These are phyloP conservation scores for Saccharomyces hybrid DNA, from an alignment of 1,139 yeast genomes.

Conservation along the genomic window DNA sequence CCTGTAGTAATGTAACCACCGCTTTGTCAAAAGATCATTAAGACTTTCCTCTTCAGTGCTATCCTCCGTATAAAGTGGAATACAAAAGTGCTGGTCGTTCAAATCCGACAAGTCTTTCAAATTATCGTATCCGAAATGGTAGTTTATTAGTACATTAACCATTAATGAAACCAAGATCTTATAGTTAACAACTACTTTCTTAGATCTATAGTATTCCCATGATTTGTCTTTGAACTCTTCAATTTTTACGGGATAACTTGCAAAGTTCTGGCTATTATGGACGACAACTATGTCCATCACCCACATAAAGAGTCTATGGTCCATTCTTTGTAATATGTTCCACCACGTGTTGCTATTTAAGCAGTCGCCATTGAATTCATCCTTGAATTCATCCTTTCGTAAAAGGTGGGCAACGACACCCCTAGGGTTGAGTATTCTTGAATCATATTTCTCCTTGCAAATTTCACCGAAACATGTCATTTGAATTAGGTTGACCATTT, in stretches of 20 bases:
- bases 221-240: constrained; percentile 12
- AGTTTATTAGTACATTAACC: constrained; percentile 35
- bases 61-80: constrained; percentile 14
- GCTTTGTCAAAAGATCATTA: constrained; percentile 19
- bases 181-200: constrained; percentile 30
- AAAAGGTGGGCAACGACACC: constrained; percentile 20
- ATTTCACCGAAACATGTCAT: constrained; percentile 26
- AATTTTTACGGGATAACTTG: constrained; percentile 12
- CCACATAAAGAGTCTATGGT: constrained; percentile 29
- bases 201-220: constrained; percentile 24
- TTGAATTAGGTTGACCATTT: constrained; percentile 24
- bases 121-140: constrained; percentile 44
- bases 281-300: constrained; percentile 27
- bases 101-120: constrained; percentile 28
- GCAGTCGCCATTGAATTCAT: constrained; percentile 20
- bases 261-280: constrained; percentile 19
- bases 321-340: constrained; percentile 26
- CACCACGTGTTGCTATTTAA: constrained; percentile 28
- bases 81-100: constrained; percentile 13
- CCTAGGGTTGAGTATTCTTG: constrained; percentile 18
- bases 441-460: constrained; percentile 23
- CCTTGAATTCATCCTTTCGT: constrained; percentile 22
- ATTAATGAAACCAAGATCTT: constrained; percentile 35
- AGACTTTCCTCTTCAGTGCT: constrained; percentile 10
- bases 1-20: constrained; percentile 28